Base-by-base conservation (phyloP, 2,329 filamentous ascomycete genomes). In the Aspergillus nomiae region DNA sequence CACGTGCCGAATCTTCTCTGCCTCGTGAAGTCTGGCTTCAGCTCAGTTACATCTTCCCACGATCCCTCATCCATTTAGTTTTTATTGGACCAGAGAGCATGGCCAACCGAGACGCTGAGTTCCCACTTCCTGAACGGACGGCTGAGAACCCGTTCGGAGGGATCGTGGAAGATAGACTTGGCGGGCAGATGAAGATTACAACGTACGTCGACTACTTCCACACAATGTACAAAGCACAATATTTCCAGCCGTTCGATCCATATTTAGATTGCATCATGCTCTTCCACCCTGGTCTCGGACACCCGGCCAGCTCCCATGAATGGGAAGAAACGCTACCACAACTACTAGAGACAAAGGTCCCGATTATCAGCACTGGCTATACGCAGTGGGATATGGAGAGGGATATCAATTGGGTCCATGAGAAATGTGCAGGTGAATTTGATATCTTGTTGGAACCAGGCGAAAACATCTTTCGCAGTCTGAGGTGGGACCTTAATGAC, bases 121-220 rank as follows among this genome's bases (percentile, higher is more conserved):
- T 96, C 74, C 95, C 95, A 1, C 85, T 98, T 1, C 95, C 96
- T 1, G 87, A 91, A 69, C 89, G 94, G 61, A 97, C 92, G 1
- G 83, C 94, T 0, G 81, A 83, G 11, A 99, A 99, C 75, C 95
- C 95, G 0, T 99, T 94, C 70, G 95, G 95, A 48, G 92, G 92
- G n/a, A 86, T 99, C 58, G 87, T 97, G 16, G 96, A 99, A 80
- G 94, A 96, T 77, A 89, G 94, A 58, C 85, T 99, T 10, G 92
- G 90, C 74, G 89, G 90, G 60, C 90, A 90, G 69, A 89, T 98
- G 87, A 99, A 99, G 83, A 96, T 99, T 73, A 95, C 90, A 77
- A 99, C 96, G 0, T 97, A 94, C 73, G 94, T 98, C 58, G 95
- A 99, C 71, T 97, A 99, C 81, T 99, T 96, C 82, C 94, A 99